Conservation (phyloP, 768 basidiomycete genomes). For the Podaxis sp. region DNA sequence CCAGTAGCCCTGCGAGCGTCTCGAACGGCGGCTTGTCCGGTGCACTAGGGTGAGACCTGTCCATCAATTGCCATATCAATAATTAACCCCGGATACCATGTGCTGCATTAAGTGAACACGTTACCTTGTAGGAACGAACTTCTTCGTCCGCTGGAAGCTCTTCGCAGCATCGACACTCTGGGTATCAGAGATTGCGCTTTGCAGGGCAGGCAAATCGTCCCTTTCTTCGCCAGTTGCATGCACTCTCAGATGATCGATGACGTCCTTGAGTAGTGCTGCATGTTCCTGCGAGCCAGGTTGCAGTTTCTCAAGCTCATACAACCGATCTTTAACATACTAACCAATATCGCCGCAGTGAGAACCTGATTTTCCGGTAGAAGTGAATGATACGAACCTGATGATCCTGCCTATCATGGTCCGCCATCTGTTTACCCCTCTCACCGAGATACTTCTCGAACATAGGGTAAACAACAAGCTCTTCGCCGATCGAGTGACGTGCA, state of each 20-base stretch:
- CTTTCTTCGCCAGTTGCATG: slow-evolving; percentile 59
- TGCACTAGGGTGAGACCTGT: slow-evolving; percentile 48
- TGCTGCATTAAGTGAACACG: slow-evolving; percentile 17
- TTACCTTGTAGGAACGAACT: slow-evolving; percentile 61
- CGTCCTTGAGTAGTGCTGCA: slow-evolving; percentile 35
- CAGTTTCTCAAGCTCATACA: slow-evolving; percentile 47
- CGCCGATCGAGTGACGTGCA: slow-evolving; percentile 59
- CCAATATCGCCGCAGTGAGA: not conserved
- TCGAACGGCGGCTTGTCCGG: slow-evolving; percentile 63
- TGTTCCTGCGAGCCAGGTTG: slow-evolving; percentile 42
- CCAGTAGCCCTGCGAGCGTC: slow-evolving; percentile 53
- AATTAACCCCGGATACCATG: not conserved
- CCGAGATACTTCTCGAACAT: slow-evolving; percentile 60
- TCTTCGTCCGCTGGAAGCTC: slow-evolving; percentile 55
- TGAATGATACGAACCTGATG: slow-evolving; percentile 42
- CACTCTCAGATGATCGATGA: slow-evolving; percentile 47
- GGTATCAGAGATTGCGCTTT: slow-evolving; percentile 44
- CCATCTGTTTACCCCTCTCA: slow-evolving; percentile 45
- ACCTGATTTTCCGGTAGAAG: not conserved
- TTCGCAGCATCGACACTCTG: slow-evolving; percentile 42
- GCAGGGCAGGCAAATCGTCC: slow-evolving; percentile 55
- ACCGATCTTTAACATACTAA: slow-evolving; percentile 33
- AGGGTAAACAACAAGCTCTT: slow-evolving; percentile 66
- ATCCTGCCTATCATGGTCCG: slow-evolving; percentile 55
- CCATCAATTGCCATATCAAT: not conserved